Conservation (phyloP, 78 protist genomes). For the Dictyostelium purpureum region DNA sequence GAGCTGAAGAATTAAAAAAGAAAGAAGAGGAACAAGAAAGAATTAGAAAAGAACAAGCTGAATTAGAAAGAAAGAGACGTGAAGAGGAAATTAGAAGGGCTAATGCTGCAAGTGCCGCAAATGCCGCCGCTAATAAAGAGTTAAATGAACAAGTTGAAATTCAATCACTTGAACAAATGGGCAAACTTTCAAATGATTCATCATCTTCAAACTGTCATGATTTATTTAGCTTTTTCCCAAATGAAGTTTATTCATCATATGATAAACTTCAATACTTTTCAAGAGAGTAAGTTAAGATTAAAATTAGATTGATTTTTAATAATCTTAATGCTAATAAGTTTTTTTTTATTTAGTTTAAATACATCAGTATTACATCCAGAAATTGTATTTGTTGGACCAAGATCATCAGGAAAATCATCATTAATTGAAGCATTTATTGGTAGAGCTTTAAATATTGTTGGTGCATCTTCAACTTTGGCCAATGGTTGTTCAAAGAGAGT, state of each 20-base stretch:
- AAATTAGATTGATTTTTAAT: not conserved
- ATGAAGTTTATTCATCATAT: slow-evolving; percentile 69
- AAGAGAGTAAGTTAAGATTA: slow-evolving; percentile 68
- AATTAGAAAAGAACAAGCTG: slow-evolving; percentile 3
- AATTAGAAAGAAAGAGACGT: slow-evolving; percentile 1
- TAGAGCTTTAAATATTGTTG: slow-evolving; percentile 73
- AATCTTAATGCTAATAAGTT: not conserved
- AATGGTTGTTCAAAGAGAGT: slow-evolving; percentile 64
- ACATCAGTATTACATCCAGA: slow-evolving; percentile 76
- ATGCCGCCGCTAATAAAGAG: slow-evolving; percentile 32
- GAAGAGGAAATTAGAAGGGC: slow-evolving; percentile 49
- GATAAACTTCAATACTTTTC: slow-evolving; percentile 75
- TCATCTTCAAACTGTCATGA: not conserved
- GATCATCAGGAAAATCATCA: slow-evolving; percentile 77
- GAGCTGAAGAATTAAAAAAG: not conserved
- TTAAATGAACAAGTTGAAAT: slow-evolving; percentile 74
- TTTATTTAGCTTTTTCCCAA: slow-evolving; percentile 59
- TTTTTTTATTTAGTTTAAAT: slow-evolving; percentile 53
- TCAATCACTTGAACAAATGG: slow-evolving; percentile 55
- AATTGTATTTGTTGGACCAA: slow-evolving; percentile 84
- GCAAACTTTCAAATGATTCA: not conserved
- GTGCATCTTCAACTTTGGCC: not conserved
- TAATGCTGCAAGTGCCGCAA: slow-evolving; percentile 18
- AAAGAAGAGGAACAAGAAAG: slow-evolving; percentile 24
- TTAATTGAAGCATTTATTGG: slow-evolving; percentile 84